These are phyloP conservation scores for Botryotinia globosa DNA, from an alignment of 2,329 filamentous ascomycete genomes.

Conservation along the genomic window DNA sequence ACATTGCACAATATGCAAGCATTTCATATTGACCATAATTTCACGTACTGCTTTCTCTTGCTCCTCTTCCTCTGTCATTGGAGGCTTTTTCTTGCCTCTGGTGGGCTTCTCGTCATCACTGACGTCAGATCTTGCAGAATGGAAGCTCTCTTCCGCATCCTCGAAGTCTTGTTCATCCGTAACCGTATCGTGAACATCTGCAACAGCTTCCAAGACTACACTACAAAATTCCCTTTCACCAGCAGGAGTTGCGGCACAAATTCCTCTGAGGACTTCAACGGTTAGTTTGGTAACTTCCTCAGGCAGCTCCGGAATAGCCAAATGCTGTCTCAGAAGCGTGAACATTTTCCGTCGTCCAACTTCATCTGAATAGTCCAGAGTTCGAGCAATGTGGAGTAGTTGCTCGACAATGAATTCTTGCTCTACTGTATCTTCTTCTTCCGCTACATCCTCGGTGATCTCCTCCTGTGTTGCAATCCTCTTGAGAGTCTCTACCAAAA, in stretches of 20 bases:
- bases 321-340: slow-evolving; percentile 76
- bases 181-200: slow-evolving; percentile 94
- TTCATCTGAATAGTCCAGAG: slow-evolving; percentile 96
- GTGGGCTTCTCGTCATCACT: slow-evolving; percentile 62
- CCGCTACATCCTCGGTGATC: slow-evolving; percentile 55
- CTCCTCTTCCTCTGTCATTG: slow-evolving; percentile 61
- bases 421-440: slow-evolving; percentile 79
- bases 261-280: slow-evolving; percentile 75
- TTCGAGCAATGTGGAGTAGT: slow-evolving; percentile 84
- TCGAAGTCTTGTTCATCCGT: slow-evolving; percentile 60
- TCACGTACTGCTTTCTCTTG: slow-evolving; percentile 78
- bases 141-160: slow-evolving; percentile 80
- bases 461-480: slow-evolving; percentile 51
- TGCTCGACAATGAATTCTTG: slow-evolving; percentile 96
- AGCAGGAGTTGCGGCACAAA: slow-evolving; percentile 71
- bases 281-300: slow-evolving; percentile 90
- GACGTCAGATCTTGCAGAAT: slow-evolving; percentile 85
- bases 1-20: slow-evolving; percentile 93
- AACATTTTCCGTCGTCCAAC: slow-evolving; percentile 96
- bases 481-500: slow-evolving; percentile 62
- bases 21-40: slow-evolving; percentile 98
- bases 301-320: slow-evolving; percentile 83
- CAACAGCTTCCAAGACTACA: slow-evolving; percentile 86
- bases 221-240: slow-evolving; percentile 82
- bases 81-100: slow-evolving; percentile 44